A percentile compares a stretch with the other conserved stretches of the same genome.
These are phyloP conservation scores for Sutorius eximius DNA, from an alignment of 1,284 basidiomycete genomes.

Conservation along the genomic window DNA sequence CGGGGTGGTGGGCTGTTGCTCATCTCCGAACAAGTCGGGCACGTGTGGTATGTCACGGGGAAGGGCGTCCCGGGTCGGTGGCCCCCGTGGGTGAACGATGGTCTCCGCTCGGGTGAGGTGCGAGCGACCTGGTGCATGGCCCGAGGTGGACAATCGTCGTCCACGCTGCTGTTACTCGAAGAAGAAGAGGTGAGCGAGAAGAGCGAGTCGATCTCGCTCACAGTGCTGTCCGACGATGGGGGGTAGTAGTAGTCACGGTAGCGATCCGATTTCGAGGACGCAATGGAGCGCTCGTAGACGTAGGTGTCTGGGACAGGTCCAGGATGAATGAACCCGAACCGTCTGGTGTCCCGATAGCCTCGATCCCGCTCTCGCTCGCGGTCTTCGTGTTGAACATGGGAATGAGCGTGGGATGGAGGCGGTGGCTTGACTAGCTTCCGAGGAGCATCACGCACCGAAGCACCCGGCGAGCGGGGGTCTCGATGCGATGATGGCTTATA, in stretches of 20 bases:
- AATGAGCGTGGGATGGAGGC: conserved; percentile 28
- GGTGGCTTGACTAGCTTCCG: conserved; percentile 31
- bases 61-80: conserved; percentile 27
- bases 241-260: conserved; percentile 42
- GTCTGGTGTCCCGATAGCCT: conserved; percentile 30
- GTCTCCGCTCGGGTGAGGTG: conserved; percentile 24
- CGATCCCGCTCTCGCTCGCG: conserved; percentile 25
- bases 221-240: conserved; percentile 44
- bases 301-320: conserved; percentile 45
- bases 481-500: conserved; percentile 39
- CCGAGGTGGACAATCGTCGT: conserved; percentile 37
- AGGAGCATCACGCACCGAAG: conserved; percentile 22
- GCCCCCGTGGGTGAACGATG: conserved; percentile 19
- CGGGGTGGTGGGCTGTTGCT: conserved; percentile 30
- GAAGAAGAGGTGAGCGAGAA: conserved; percentile 46
- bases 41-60: conserved; percentile 32
- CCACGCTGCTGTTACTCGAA: conserved; percentile 50
- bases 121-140: conserved; percentile 26
- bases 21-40: conserved; percentile 35
- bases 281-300: conserved; percentile 55
- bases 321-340: conserved; percentile 44
- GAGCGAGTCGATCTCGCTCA: conserved; percentile 40
- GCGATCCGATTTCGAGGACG: conserved; percentile 52
- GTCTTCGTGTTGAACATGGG: conserved; percentile 19
- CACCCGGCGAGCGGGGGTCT: conserved; percentile 25